Evolutionary conservation across 2,329 filamentous ascomycete genomes (phyloP).

Genomic region (Tolypocladium ophioglossoides): DNA sequence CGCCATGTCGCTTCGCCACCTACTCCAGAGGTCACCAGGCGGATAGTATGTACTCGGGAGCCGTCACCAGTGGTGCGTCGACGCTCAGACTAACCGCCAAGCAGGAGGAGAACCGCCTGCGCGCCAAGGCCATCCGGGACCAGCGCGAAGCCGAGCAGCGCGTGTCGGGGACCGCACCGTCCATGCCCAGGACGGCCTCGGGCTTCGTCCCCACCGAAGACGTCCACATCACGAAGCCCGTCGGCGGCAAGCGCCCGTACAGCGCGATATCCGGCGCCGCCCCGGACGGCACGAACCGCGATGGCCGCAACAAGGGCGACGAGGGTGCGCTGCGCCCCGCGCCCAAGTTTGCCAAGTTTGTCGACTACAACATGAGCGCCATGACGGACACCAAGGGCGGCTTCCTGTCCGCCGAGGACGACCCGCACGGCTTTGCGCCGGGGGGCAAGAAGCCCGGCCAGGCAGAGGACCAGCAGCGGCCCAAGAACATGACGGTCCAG

Average conservation of each 20-base stretch:
- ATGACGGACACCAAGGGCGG: conserved; percentile 98
- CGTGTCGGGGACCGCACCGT: conserved; percentile 28
- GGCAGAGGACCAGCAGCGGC: conserved; percentile 46
- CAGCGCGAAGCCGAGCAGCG: conserved; percentile 55
- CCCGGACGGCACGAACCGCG: conserved; percentile 51
- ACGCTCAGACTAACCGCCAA: not conserved
- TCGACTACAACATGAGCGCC: conserved; percentile 95
- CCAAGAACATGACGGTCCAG: conserved; percentile 75
- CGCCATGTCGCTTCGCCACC: conserved; percentile 31
- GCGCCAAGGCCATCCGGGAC: conserved; percentile 76
- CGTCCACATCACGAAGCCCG: conserved; percentile 39
- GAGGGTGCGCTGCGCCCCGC: conserved; percentile 57
- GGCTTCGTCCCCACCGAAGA: conserved; percentile 63
- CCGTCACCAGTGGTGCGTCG: not conserved
- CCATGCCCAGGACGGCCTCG: conserved; percentile 42
- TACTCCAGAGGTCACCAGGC: conserved; percentile 42
- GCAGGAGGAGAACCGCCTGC: conserved; percentile 78
- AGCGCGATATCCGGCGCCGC: conserved; percentile 44
- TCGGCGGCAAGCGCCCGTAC: conserved; percentile 57
- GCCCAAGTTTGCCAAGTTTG: conserved; percentile 83
- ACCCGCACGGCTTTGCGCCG: conserved; percentile 75
- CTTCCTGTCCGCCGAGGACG: conserved; percentile 83
- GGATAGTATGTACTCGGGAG: conserved; percentile 35
- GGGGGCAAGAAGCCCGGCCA: conserved; percentile 29
- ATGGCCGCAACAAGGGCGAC: conserved; percentile 45